These are phyloP conservation scores for Termitomyces sp. DNA, from an alignment of 768 basidiomycete species.

Conservation along the genomic window DNA sequence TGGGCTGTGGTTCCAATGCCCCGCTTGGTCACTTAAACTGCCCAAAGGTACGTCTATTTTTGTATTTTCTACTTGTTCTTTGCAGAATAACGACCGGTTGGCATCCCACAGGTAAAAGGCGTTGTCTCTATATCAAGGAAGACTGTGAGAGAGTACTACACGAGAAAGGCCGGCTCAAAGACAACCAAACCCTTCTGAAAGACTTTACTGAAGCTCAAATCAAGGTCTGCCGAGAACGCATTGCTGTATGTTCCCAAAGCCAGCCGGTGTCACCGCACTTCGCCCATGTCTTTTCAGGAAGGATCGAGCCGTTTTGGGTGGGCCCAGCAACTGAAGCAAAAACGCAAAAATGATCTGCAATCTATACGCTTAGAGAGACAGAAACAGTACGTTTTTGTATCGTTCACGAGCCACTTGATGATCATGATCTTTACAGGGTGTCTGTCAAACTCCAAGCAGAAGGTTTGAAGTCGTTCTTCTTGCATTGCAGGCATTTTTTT, in stretches of 20 bases:
- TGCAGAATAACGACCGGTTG: not conserved
- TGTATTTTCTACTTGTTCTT: not conserved
- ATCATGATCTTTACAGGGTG: not conserved
- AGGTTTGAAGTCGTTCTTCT: slow-evolving; percentile 1
- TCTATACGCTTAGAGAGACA: not conserved
- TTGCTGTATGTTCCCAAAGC: not conserved
- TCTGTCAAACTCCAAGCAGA: slow-evolving; percentile 7
- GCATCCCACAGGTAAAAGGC: not conserved
- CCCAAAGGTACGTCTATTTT: not conserved
- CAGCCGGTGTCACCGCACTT: not conserved
- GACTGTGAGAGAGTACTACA: not conserved
- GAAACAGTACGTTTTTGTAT: not conserved
- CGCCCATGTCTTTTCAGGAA: not conserved
- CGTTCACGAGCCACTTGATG: not conserved
- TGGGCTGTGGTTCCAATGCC: not conserved
- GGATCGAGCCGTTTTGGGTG: not conserved
- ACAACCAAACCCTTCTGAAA: not conserved
- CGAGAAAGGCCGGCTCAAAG: not conserved
- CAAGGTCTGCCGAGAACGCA: not conserved
- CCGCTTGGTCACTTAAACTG: not conserved
- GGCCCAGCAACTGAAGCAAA: not conserved
- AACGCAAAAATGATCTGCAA: not conserved
- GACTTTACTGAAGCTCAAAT: not conserved
- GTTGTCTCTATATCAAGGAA: not conserved
- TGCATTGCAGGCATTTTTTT: not conserved